phyloP scores from a whole-genome alignment of 169 alveolate species.

The Eimeria acervulina region DNA sequence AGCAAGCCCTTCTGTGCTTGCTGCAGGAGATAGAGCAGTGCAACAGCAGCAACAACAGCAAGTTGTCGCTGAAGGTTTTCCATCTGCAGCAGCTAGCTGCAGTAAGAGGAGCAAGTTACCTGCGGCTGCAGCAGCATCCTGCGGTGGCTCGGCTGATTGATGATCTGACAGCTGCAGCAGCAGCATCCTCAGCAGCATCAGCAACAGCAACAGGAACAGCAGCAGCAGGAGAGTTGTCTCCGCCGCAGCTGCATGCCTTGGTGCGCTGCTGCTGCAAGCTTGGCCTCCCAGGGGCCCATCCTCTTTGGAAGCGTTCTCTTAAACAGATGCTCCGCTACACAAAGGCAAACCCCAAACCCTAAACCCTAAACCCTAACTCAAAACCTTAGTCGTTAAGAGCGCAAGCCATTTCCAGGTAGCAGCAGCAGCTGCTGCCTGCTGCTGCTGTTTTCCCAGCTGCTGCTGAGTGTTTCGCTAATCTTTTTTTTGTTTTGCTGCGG shows the following conservation, averaged over 20 bases:
- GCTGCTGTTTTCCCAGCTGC: too few species aligned
- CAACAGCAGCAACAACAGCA: not conserved
- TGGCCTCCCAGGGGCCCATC: constrained; percentile 52
- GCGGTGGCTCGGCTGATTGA: not conserved
- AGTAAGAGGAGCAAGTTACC: constrained; percentile 15
- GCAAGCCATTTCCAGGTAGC: too few species aligned
- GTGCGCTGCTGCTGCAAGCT: constrained; percentile 55
- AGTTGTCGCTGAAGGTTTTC: constrained; percentile 19
- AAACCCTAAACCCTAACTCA: constrained; percentile 12
- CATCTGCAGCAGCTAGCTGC: constrained; percentile 76
- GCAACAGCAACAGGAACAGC: constrained; percentile 2
- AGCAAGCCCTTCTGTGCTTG: constrained; percentile 28
- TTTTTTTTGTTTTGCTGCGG: not conserved
- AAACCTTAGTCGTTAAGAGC: not conserved
- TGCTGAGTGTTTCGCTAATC: too few species aligned
- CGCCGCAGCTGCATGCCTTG: constrained; percentile 79
- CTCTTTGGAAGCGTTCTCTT: constrained; percentile 53
- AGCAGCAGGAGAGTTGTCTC: constrained; percentile 51
- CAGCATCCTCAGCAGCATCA: not conserved
- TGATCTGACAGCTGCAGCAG: constrained; percentile 37
- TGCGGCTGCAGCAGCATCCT: constrained; percentile 52
- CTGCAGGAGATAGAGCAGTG: constrained; percentile 22
- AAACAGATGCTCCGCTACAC: constrained; percentile 62
- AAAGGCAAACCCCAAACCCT: not conserved
- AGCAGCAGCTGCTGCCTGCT: too few species aligned